Percentiles rank a stretch among this genome's conserved stretches.
Conservation (phyloP, 2,329 filamentous ascomycete species). For the Sarocladium strictum region DNA sequence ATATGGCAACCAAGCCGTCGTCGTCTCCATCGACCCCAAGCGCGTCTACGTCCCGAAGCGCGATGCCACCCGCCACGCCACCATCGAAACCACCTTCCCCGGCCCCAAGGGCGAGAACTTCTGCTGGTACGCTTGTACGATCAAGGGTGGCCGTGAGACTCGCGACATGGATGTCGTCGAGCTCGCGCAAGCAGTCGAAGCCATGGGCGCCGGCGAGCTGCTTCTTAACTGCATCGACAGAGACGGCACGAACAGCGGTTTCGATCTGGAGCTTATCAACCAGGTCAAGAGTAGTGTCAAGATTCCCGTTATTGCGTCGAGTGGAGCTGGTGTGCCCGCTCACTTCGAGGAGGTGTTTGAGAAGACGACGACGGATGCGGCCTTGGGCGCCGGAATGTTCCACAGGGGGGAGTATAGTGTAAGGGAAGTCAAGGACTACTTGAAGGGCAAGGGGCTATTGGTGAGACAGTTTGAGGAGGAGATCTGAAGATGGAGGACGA, state of each 20-base stretch:
- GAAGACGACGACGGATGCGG: constrained; percentile 82
- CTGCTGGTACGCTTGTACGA: constrained; percentile 98
- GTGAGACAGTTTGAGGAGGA: constrained; percentile 73
- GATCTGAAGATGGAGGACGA: constrained; percentile 20
- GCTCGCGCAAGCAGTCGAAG: constrained; percentile 82
- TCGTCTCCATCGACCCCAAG: constrained; percentile 91
- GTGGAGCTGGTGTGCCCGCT: constrained; percentile 77
- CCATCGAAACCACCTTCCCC: constrained; percentile 61
- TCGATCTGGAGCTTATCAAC: constrained; percentile 84
- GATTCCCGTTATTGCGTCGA: constrained; percentile 93
- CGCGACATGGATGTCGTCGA: constrained; percentile 89
- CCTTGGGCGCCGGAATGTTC: constrained; percentile 95
- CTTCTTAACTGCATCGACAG: constrained; percentile 96
- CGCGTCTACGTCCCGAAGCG: constrained; percentile 75
- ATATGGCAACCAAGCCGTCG: constrained; percentile 95
- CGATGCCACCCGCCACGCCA: constrained; percentile 66
- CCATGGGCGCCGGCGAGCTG: constrained; percentile 92
- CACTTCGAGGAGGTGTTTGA: constrained; percentile 92
- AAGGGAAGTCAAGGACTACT: constrained; percentile 81
- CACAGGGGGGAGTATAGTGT: constrained; percentile 94
- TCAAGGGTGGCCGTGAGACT: constrained; percentile 92
- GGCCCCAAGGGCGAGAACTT: constrained; percentile 72
- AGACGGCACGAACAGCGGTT: constrained; percentile 90
- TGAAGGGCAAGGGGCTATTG: constrained; percentile 64
- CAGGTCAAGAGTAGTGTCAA: constrained; percentile 82